A percentile compares a stretch with the other conserved stretches of the same genome.
Evolutionary conservation across 208 protist species (phyloP).

Genomic region (Trypanosoma vivax): DNA sequence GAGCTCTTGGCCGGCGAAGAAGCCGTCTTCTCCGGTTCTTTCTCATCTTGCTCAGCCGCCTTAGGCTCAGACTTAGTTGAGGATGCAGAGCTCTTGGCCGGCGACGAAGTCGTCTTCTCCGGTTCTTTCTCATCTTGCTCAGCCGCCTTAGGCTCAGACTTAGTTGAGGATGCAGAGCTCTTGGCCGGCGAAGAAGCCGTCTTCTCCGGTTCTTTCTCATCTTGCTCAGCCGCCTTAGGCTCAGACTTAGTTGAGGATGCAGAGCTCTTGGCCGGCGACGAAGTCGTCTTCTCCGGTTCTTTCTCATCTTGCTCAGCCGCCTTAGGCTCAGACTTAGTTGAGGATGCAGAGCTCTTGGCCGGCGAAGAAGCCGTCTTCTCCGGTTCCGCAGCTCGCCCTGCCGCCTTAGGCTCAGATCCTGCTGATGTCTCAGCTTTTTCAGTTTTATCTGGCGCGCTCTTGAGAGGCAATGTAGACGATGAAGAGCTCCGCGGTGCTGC

Average conservation of each 20-base stretch:
- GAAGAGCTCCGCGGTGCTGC: too few relatives aligned
- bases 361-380: neutral
- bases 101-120: neutral
- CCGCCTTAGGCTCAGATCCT: too few relatives aligned
- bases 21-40: neutral
- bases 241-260: too few relatives aligned
- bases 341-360: too few relatives aligned
- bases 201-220: constrained; percentile 3
- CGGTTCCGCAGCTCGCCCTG: neutral
- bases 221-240: neutral
- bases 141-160: neutral
- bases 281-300: neutral
- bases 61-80: neutral
- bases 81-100: neutral
- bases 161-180: neutral
- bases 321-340: too few relatives aligned
- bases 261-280: too few relatives aligned
- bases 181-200: neutral
- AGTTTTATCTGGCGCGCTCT: too few relatives aligned
- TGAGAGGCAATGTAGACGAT: too few relatives aligned
- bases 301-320: neutral
- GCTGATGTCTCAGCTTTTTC: too few relatives aligned
- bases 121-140: constrained; percentile 4
- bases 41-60: constrained; percentile 2
- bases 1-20: neutral